These are phyloP conservation scores for Neopestalotiopsis sp. DNA, from an alignment of 2,329 filamentous ascomycete species.

Conservation along the genomic window DNA sequence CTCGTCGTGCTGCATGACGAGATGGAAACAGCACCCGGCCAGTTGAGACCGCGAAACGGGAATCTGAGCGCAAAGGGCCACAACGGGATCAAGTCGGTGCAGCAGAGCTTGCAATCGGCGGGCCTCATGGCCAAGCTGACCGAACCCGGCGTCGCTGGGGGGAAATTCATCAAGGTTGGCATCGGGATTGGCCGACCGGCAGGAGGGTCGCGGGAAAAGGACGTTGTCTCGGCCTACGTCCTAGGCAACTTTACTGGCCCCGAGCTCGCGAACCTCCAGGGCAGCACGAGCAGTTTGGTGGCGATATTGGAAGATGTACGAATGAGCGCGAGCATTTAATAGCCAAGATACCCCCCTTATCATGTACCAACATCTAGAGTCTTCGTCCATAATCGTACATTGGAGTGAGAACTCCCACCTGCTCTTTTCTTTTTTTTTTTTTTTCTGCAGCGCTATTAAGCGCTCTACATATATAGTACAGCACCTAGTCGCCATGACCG, in stretches of 20 bases:
- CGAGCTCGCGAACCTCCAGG: background rate
- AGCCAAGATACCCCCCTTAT: background rate
- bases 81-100: conserved; percentile 21
- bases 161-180: conserved; percentile 19
- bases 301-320: conserved; percentile 13
- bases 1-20: conserved; percentile 22
- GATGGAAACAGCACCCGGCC: conserved; percentile 19
- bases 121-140: conserved; percentile 9
- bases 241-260: conserved; percentile 7
- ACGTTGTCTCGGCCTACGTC: conserved; percentile 18
- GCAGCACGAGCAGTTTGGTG: conserved; percentile 4
- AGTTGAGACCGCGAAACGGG: conserved; percentile 15
- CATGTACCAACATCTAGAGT: background rate
- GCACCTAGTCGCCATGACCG: background rate
- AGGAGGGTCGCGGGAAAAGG: conserved; percentile 7
- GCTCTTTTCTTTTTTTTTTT: background rate
- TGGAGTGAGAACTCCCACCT: background rate
- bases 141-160: background rate
- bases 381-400: background rate
- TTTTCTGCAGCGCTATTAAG: background rate
- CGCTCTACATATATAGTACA: background rate
- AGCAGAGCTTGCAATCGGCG: conserved; percentile 19
- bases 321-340: background rate
- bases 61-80: conserved; percentile 20
- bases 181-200: conserved; percentile 20